A percentile compares a stretch with the other conserved stretches of the same genome.
phyloP scores from a whole-genome alignment of 768 basidiomycete genomes.

The Boletus huronensis region DNA sequence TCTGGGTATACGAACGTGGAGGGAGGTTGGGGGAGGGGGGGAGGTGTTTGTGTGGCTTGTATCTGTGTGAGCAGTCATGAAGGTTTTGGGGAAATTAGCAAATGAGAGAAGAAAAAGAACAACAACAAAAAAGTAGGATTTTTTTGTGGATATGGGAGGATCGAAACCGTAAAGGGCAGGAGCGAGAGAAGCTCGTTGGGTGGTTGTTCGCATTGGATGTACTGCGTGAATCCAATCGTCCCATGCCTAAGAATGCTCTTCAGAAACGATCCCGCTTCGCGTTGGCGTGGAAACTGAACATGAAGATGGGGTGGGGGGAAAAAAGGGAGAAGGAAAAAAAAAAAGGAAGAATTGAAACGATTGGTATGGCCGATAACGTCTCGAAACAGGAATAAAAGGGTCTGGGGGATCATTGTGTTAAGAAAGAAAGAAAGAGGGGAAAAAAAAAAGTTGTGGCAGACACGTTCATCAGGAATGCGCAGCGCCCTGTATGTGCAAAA shows the following conservation, averaged over 20 bases:
- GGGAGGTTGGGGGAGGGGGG: not conserved
- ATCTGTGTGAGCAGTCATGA: not conserved
- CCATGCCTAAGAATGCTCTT: slow-evolving; percentile 7
- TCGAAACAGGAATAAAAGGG: slow-evolving; percentile 3
- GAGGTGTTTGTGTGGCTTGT: not conserved
- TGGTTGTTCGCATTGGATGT: slow-evolving; percentile 9
- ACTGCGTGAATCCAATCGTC: slow-evolving; percentile 6
- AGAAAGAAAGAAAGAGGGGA: not conserved
- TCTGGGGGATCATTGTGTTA: not conserved
- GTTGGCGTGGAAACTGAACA: slow-evolving; percentile 2
- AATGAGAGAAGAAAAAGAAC: slow-evolving; percentile 15
- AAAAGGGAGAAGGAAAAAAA: not conserved
- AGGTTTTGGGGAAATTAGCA: not conserved
- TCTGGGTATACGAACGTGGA: slow-evolving; percentile 29
- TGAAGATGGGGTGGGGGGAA: not conserved
- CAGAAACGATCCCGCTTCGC: slow-evolving; percentile 12
- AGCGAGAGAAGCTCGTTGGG: not conserved
- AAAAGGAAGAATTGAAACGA: slow-evolving; percentile 3
- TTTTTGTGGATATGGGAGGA: not conserved
- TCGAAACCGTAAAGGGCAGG: not conserved
- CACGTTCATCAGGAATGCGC: slow-evolving; percentile 31
- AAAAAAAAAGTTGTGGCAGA: slow-evolving; percentile 5
- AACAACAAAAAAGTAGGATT: not conserved
- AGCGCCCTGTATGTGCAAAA: slow-evolving; percentile 26
- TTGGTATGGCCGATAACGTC: slow-evolving; percentile 21